Evolutionary conservation across 1,284 basidiomycete genomes (phyloP).

Genomic region (Melanopsichium pennsylvanicum): DNA sequence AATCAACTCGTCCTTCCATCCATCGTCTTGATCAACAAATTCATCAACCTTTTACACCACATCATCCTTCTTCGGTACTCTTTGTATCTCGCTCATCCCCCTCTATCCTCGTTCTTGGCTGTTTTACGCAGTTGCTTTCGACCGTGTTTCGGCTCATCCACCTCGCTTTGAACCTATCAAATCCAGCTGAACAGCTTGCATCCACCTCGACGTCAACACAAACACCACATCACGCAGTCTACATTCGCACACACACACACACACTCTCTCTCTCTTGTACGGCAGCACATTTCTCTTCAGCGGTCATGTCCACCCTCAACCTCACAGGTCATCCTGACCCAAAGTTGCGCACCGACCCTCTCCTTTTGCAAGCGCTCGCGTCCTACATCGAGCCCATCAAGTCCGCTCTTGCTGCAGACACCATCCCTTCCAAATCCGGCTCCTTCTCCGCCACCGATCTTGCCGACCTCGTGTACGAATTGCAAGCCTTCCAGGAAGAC

Average conservation of each 20-base stretch:
- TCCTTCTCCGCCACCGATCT: conserved; percentile 40
- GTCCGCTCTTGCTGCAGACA: conserved; percentile 14
- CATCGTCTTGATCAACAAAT: background rate
- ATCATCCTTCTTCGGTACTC: background rate
- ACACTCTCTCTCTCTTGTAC: too few relatives aligned
- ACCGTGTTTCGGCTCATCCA: too few relatives aligned
- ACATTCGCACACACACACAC: too few relatives aligned
- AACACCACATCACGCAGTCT: too few relatives aligned
- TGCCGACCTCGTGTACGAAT: conserved; percentile 29
- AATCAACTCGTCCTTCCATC: conserved; percentile 7
- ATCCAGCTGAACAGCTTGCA: too few relatives aligned
- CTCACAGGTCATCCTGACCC: conserved; percentile 47
- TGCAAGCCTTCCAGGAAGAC: conserved; percentile 59
- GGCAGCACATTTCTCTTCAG: too few relatives aligned
- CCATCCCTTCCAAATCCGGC: conserved; percentile 24
- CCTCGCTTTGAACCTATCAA: too few relatives aligned
- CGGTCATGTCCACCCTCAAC: conserved; percentile 47
- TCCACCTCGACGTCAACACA: too few relatives aligned
- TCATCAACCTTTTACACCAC: background rate
- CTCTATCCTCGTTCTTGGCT: too few relatives aligned
- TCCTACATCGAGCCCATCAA: conserved; percentile 47
- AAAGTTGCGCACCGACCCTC: conserved; percentile 31
- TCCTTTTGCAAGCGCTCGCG: conserved; percentile 40
- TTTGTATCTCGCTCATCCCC: too few relatives aligned
- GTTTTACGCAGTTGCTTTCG: too few relatives aligned